Evolutionary conservation across 139 green algal species (phyloP).

Genomic region (Chlamydomonas asymmetrica): DNA sequence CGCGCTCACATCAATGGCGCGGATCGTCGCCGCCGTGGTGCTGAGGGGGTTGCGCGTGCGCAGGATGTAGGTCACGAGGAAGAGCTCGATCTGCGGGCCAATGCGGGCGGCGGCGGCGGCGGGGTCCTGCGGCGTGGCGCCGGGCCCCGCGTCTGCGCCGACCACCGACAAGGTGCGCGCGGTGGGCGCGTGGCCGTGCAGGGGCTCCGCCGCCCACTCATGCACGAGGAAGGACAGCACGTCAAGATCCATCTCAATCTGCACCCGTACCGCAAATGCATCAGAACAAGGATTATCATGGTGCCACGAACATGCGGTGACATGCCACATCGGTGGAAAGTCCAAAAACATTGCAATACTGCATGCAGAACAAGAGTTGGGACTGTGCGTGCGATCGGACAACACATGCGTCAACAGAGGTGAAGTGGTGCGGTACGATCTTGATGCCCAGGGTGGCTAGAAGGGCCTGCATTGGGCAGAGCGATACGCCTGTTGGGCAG

Average conservation of each 20-base stretch:
- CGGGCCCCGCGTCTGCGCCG: not conserved
- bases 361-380: too few relatives aligned
- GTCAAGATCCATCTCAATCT: constrained; percentile 15
- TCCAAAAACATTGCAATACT: not conserved
- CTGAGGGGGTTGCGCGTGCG: constrained; percentile 10
- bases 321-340: not conserved
- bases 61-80: constrained; percentile 20
- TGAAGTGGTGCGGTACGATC: too few relatives aligned
- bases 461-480: too few relatives aligned
- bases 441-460: too few relatives aligned
- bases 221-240: constrained; percentile 26
- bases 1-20: constrained; percentile 12
- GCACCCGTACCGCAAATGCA: not conserved
- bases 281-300: too few relatives aligned
- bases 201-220: constrained; percentile 7
- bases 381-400: too few relatives aligned
- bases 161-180: not conserved
- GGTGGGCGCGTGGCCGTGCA: not conserved
- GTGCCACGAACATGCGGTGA: too few relatives aligned
- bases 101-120: not conserved
- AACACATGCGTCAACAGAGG: too few relatives aligned
- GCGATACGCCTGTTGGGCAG: too few relatives aligned
- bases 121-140: not conserved
- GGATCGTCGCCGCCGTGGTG: constrained; percentile 14
- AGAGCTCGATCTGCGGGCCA: constrained; percentile 9